phyloP scores from a whole-genome alignment of 305 asterid genomes.

The Fraxinus ornus region DNA sequence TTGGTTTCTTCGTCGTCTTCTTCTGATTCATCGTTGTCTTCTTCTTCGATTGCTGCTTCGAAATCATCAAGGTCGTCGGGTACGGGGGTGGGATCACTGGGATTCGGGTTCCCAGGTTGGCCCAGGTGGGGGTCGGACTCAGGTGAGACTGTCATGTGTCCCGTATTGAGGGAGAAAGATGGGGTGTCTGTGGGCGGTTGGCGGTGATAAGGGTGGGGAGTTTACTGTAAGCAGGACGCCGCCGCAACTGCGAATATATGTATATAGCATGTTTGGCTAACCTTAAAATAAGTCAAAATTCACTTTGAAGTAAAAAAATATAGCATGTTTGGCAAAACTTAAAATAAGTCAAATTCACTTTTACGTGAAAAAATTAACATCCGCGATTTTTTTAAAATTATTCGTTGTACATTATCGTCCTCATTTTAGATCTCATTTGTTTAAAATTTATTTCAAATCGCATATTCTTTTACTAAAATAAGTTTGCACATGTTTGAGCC shows the following conservation, averaged over 20 bases:
- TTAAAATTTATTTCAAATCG: too few species aligned
- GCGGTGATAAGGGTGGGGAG: slow-evolving; percentile 4
- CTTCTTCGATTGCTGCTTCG: slow-evolving; percentile 32
- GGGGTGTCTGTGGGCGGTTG: slow-evolving; percentile 20
- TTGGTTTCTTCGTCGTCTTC: slow-evolving; percentile 35
- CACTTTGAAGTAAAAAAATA: background rate
- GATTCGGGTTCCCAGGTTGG: slow-evolving; percentile 22
- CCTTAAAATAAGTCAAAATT: background rate
- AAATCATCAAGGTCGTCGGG: slow-evolving; percentile 24
- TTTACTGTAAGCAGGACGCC: background rate
- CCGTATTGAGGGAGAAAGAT: background rate
- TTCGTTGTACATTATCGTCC: too few species aligned
- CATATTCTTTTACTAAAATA: too few species aligned
- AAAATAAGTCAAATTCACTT: background rate
- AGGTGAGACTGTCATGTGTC: slow-evolving; percentile 28
- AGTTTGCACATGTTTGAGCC: too few species aligned
- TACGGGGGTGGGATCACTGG: background rate
- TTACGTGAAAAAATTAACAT: too few species aligned
- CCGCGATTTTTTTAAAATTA: too few species aligned
- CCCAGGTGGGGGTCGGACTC: slow-evolving; percentile 24
- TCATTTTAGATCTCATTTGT: too few species aligned
- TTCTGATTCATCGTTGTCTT: slow-evolving; percentile 32
- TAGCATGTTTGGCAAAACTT: background rate
- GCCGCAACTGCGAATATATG: background rate
- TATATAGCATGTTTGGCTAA: background rate